Evolutionary conservation across 169 alveolate genomes (phyloP), one percentile per base, ranked within the genome.

Genomic region (Plasmodium malariae): DNA sequence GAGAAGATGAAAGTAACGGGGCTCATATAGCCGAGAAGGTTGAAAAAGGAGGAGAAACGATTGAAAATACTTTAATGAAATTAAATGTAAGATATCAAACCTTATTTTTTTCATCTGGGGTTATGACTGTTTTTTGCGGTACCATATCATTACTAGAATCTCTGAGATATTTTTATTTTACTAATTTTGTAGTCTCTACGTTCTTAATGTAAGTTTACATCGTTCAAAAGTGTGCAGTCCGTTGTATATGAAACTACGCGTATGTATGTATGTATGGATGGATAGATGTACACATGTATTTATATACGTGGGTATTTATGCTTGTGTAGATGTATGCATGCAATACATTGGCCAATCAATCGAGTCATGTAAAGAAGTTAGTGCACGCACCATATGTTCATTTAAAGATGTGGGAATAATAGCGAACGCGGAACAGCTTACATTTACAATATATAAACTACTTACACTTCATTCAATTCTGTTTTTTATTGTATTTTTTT

Each of bases 31-130:
- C 89, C 45, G 89, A 78, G 63, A 78, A 78, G 69, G 89, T 96
- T 89, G 97, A 95, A 78, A 92, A 94, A 49, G 98, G 98, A 21
- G 98, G 98, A 19, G 98, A 97, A 48, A 90, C 96, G 19, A 93
- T 96, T 60, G 98, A 96, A 90, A 95, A 95, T 85, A 93, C 97
- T n/a, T 94, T 96, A 40, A 93, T 95, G 90, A 92, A 94, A 74
- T 74, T 96, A 76, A 96, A 96, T 88, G 94, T 96, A 74, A 90
- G 96, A 43, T 96, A 96, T 73, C 98, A 96, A 76, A 94, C 98
- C 2, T 91, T 96, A 34, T 96, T 96, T 87, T 96, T 96, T 74
- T 87, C 95, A 45, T 93, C 97, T 21, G 97, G 96, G 26, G 94
- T 94, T 17, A 91, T 94, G 74, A 94, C 95, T 12, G 95, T 95